Conservation (phyloP, 805 yeast species). For the Metschnikowia continentalis region DNA sequence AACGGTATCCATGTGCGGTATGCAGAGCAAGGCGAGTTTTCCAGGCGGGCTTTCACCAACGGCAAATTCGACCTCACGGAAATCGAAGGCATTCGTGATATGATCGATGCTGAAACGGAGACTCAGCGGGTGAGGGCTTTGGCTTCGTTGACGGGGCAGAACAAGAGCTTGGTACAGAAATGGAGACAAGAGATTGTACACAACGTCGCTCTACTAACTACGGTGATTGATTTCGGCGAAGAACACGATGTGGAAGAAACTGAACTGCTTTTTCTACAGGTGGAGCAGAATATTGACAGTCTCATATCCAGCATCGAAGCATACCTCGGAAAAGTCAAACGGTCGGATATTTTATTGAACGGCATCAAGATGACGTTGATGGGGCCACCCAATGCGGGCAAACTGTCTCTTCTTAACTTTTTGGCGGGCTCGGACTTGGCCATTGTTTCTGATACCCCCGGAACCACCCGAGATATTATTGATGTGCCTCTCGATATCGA, state of each 20-base stretch:
- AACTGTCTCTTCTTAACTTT: conserved; percentile 78
- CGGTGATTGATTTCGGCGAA: conserved; percentile 91
- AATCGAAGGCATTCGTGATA: conserved; percentile 82
- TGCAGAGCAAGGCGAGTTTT: conserved; percentile 93
- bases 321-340: conserved; percentile 44
- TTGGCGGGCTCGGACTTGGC: conserved; percentile 79
- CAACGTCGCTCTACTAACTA: conserved; percentile 72
- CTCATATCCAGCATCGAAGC: conserved; percentile 44
- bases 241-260: conserved; percentile 79
- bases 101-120: conserved; percentile 94
- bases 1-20: conserved; percentile 50
- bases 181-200: conserved; percentile 71
- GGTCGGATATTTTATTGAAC: conserved; percentile 58
- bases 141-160: conserved; percentile 66
- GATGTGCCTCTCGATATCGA: conserved; percentile 76
- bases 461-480: conserved; percentile 88
- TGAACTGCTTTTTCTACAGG: conserved; percentile 48
- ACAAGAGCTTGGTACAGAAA: conserved; percentile 45
- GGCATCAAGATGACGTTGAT: conserved; percentile 73
- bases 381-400: conserved; percentile 97
- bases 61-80: conserved; percentile 83
- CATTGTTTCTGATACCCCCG: conserved; percentile 86
- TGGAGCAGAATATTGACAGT: conserved; percentile 37
- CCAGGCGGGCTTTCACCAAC: conserved; percentile 80
- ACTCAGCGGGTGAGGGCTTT: conserved; percentile 74